These are phyloP conservation scores for Psilocybe subaeruginosa DNA, from an alignment of 768 basidiomycete genomes.

Conservation along the genomic window DNA sequence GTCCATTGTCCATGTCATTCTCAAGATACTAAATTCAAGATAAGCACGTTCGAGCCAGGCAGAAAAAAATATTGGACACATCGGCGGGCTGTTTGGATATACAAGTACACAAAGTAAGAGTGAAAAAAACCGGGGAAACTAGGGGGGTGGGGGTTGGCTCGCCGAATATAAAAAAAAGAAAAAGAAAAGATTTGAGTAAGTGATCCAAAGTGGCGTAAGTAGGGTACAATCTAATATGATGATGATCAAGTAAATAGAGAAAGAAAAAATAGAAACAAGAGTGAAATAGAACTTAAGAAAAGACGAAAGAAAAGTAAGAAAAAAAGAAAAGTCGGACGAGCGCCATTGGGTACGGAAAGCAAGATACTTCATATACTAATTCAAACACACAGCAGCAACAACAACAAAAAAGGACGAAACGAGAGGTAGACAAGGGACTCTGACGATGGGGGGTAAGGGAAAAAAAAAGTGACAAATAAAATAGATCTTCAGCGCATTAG, in stretches of 20 bases:
- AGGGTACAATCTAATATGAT: constrained; percentile 20
- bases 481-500: constrained; percentile 18
- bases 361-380: constrained; percentile 23
- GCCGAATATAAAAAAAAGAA: constrained; percentile 6
- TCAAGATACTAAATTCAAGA: background rate
- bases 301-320: background rate
- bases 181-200: constrained; percentile 8
- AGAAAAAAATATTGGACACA: background rate
- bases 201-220: constrained; percentile 17
- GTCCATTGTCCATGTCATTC: background rate
- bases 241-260: constrained; percentile 6
- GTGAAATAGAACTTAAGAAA: no score
- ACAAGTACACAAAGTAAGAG: constrained; percentile 8
- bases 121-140: background rate
- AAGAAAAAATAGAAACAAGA: background rate
- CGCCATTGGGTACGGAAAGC: constrained; percentile 16
- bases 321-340: constrained; percentile 2
- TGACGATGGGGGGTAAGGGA: constrained; percentile 20
- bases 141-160: constrained; percentile 2
- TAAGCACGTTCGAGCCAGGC: background rate
- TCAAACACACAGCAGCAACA: constrained; percentile 10
- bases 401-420: constrained; percentile 16
- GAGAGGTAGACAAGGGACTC: constrained; percentile 15
- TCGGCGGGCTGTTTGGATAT: constrained; percentile 2
- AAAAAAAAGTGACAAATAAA: constrained; percentile 21